Conservation (phyloP, 352 stramenopile genomes). For the Phytophthora pistaciae region DNA sequence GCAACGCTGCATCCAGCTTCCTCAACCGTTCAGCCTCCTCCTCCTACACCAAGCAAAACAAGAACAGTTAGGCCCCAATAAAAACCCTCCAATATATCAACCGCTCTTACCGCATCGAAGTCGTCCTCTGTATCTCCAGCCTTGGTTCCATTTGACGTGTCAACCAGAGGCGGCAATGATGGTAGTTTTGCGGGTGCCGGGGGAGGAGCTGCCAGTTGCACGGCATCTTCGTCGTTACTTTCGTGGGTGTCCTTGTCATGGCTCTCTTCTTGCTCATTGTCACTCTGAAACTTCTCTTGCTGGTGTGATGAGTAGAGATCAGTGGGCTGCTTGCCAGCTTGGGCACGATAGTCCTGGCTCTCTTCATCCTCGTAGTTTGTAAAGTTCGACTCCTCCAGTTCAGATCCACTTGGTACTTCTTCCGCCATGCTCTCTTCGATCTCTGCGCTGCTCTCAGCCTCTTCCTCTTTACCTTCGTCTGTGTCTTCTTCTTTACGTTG, state of each 20-base stretch:
- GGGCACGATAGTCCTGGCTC: slow-evolving; percentile 22
- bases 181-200: slow-evolving; percentile 29
- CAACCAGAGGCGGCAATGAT: slow-evolving; percentile 31
- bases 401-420: slow-evolving; percentile 63
- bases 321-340: slow-evolving; percentile 2
- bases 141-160: background rate
- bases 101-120: slow-evolving; percentile 59
- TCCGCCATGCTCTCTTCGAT: slow-evolving; percentile 64
- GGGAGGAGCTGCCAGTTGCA: slow-evolving; percentile 36
- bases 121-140: slow-evolving; percentile 52
- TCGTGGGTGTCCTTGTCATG: slow-evolving; percentile 11
- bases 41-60: slow-evolving; percentile 34
- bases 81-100: background rate
- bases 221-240: slow-evolving; percentile 26
- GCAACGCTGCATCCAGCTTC: slow-evolving; percentile 80
- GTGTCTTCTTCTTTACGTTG: slow-evolving; percentile 4
- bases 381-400: slow-evolving; percentile 64
- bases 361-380: slow-evolving; percentile 27
- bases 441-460: slow-evolving; percentile 42
- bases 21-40: slow-evolving; percentile 63
- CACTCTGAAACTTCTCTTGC: slow-evolving; percentile 14
- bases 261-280: slow-evolving; percentile 38
- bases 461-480: slow-evolving; percentile 9
- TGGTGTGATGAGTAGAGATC: background rate
- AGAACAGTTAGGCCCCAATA: slow-evolving; percentile 6